Conservation (phyloP, 345 rosid genomes). For the Salix brachista region DNA sequence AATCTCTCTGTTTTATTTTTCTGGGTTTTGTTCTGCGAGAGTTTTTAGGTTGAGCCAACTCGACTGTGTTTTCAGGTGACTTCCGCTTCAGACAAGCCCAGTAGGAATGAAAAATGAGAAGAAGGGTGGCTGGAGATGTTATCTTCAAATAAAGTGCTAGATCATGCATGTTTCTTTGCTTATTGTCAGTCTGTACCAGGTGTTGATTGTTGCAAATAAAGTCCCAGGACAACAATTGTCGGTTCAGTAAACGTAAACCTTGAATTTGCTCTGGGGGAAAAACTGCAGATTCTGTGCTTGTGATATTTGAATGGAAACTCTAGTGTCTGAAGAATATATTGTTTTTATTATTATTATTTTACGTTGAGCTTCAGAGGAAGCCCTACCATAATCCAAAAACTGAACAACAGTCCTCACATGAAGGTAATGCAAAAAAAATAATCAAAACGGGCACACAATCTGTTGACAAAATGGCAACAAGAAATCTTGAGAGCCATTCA, state of each 20-base stretch:
- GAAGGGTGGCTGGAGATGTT: background rate
- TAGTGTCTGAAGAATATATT: background rate
- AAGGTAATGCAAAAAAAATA: no score
- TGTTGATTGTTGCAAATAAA: background rate
- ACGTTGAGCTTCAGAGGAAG: no score
- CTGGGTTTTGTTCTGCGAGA: background rate
- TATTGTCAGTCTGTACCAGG: background rate
- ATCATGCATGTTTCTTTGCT: background rate
- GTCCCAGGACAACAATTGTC: no score
- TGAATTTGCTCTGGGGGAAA: no score
- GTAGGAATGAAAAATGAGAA: slow-evolving; percentile 50
- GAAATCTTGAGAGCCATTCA: no score
- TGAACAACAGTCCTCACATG: no score
- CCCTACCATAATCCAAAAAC: no score
- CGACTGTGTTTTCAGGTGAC: slow-evolving; percentile 25
- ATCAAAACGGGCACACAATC: no score
- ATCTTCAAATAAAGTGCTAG: background rate
- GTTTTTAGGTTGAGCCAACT: background rate
- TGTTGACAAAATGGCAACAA: no score
- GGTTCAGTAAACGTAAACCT: no score
- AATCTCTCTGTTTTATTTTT: background rate
- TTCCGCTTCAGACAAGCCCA: slow-evolving; percentile 52
- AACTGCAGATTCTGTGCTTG: background rate
- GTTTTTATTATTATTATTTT: no score
- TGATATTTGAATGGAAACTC: background rate